Evolutionary conservation across 1,284 basidiomycete genomes (phyloP), one percentile per base, ranked within the genome.

Genomic region (Leucoagaricus sp.): DNA sequence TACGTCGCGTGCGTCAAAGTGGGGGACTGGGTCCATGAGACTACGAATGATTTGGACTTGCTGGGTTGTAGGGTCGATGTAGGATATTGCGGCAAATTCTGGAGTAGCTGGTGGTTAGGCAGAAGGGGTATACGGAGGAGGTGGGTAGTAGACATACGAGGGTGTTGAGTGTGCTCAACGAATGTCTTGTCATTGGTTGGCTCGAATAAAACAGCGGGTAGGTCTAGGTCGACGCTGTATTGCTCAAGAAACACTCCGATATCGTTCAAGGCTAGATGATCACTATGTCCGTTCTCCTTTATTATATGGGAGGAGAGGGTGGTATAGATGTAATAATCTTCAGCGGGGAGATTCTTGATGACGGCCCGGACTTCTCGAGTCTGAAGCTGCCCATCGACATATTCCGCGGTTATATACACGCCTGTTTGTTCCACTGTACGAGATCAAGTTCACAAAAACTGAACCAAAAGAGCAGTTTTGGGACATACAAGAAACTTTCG

Each of bases 1-100:
- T 41, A 76, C 72, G 53, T 87, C 78, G 40, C 81, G 78, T 7
- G 81, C 75, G 69, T 89, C 87, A 57, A 87, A 75, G 34, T 85
- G 68, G 26, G 83, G 77, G 61, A 87, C 81, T 36, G 79, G 74
- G 12, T 73, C 72, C 80, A 84, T 82, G 51, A 89, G 79, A 19
- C 31, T 38, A 6, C 26, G 46, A 19, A 41, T 15, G 13, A 17
- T 23, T 23, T 31, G 19, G n/a, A 19, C 10, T 3, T 34, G n/a
- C 4, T 21, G 41, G 17, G 10, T 42, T 65, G 89, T 72, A 1
- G 86, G 86, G 62, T 69, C 78, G 58, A 61, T 61, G 41, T 53
- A 29, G 12, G 50, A 53, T 21, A 57, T 25, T 28, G 38, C 40
- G 13, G 57, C 44, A 12, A 53, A 45, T 25, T 53, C 53, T 60